Conservation (phyloP, 768 basidiomycete genomes). For the Leccinum ochraceum region DNA sequence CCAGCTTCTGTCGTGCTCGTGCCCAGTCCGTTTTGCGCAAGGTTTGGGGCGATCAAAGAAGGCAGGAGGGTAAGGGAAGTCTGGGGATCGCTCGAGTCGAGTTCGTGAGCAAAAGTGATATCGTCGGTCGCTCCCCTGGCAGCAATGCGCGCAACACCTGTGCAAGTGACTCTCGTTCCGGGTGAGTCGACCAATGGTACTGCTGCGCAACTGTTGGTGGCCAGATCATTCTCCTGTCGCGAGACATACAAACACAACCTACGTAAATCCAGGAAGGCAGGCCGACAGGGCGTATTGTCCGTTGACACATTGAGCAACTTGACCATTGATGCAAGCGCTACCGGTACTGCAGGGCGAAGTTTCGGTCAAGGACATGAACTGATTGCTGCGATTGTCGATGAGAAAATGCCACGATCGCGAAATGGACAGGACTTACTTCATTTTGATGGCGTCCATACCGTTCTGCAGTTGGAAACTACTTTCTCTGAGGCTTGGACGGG, state of each 20-base stretch:
- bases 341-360: conserved; percentile 40
- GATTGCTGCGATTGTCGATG: conserved; percentile 33
- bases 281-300: conserved; percentile 38
- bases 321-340: conserved; percentile 47
- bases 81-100: conserved; percentile 21
- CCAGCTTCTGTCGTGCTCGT: conserved; percentile 36
- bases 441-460: conserved; percentile 42
- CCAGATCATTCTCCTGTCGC: background rate
- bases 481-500: conserved; percentile 39
- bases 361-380: conserved; percentile 20
- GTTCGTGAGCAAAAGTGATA: conserved; percentile 19
- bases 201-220: conserved; percentile 32
- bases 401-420: conserved; percentile 53
- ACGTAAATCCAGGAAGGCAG: conserved; percentile 21
- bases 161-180: conserved; percentile 55
- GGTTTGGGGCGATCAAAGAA: conserved; percentile 53
- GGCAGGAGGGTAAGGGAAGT: conserved; percentile 42
- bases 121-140: conserved; percentile 32
- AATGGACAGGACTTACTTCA: conserved; percentile 42
- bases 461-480: conserved; percentile 37
- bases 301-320: conserved; percentile 58
- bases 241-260: background rate
- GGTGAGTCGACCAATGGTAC: conserved; percentile 50
- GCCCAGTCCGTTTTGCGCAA: conserved; percentile 50
- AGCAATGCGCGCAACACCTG: conserved; percentile 47